Evolutionary conservation across 176 grass and related monocot species (phyloP), one percentile per base, ranked within the genome.

Genomic region (Pontederia paniculata): DNA sequence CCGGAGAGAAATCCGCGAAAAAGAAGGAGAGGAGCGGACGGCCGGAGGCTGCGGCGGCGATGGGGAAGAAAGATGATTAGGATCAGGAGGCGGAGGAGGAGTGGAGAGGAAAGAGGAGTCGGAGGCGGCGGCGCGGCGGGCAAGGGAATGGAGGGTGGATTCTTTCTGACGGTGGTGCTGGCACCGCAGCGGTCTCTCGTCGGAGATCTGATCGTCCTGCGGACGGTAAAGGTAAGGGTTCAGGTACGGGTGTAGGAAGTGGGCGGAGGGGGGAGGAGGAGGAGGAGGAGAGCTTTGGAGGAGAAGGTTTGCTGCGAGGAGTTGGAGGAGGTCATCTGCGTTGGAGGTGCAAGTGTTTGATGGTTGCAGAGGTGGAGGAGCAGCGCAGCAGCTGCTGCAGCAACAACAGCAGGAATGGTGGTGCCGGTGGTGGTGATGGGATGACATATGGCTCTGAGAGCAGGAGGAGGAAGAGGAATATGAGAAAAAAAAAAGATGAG

Each of bases 71-170:
- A 3, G 14, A 64, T n/a, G 25, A 8, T 59, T 66, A 12, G 16
- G 59, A 47, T 50, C n/a, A 50, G 60, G 44, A 4, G 13, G 51
- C 13, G 54, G n/a, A 19, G 67, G 50, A 15, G 50, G 63, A 58
- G 21, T 17, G 18, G 58, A 53, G 12, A 79, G 79, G 0, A 82
- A 54, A 9, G 77, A 78, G 18, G 74, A 82, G 60, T 91, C 93
- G 53, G 91, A 80, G 15, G 65, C 72, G 12, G 87, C 72, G 8
- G 84, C 80, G 47, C 87, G 83, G 69, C 68, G 77, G 20, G 88
- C 73, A 45, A 98, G 86, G 66, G 93, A 88, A 61, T 75, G 69
- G 48, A 98, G 78, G 45, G 80, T 64, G 3, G 71, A 50, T 25
- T 88, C 59, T 14, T 49, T 42, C n/a, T 84, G 60, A 23, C 80